Percentiles rank a stretch among this genome's conserved stretches.
Conservation (phyloP, 2,329 filamentous ascomycete genomes). For the Botrytis cinerea region DNA sequence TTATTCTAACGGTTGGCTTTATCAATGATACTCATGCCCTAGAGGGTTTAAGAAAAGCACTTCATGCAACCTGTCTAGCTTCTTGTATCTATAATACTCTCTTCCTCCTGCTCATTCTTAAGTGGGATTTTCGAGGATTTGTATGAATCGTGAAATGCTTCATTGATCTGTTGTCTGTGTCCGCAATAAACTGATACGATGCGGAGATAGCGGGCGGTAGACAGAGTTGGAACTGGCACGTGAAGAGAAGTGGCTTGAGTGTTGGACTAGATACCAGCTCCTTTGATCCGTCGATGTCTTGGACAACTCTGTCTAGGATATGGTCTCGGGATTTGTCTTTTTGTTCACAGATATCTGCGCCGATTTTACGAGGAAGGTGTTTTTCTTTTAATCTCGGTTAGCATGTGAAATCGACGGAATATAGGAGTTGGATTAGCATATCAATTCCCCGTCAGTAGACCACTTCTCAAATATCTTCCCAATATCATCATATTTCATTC, state of each 20-base stretch:
- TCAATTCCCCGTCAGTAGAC: conserved; percentile 59
- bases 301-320: conserved; percentile 70
- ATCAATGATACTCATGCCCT: conserved; percentile 66
- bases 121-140: conserved; percentile 25
- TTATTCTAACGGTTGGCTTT: conserved; percentile 57
- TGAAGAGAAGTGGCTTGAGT: conserved; percentile 63
- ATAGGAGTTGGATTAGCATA: conserved; percentile 32
- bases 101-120: conserved; percentile 1
- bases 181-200: conserved; percentile 62
- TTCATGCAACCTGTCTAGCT: conserved; percentile 58
- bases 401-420: not conserved
- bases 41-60: conserved; percentile 61
- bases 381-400: conserved; percentile 37
- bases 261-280: conserved; percentile 67
- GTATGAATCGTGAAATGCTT: conserved; percentile 42
- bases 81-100: conserved; percentile 54
- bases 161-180: conserved; percentile 51
- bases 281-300: conserved; percentile 66
- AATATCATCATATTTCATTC: conserved; percentile 61
- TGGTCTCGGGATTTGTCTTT: conserved; percentile 45
- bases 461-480: conserved; percentile 60
- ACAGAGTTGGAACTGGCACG: conserved; percentile 64
- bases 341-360: conserved; percentile 59
- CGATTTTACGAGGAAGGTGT: conserved; percentile 66
- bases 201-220: conserved; percentile 54